These are phyloP conservation scores for Backusella westeae DNA, from an alignment of 192 early-diverging fungal species.

Conservation along the genomic window DNA sequence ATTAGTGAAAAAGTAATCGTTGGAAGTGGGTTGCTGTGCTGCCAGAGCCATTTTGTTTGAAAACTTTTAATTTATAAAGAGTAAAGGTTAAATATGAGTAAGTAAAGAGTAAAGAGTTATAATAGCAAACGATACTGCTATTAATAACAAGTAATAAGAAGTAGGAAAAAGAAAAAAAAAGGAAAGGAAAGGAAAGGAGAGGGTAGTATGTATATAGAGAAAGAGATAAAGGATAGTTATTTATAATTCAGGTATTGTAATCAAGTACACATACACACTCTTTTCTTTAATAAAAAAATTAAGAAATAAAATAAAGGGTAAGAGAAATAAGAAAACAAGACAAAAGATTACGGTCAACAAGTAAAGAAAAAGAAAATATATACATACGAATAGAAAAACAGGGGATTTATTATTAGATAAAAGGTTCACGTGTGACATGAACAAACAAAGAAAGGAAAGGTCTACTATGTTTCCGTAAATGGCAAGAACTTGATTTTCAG, in stretches of 20 bases:
- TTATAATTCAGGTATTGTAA: not conserved
- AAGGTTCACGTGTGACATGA: conserved; percentile 13
- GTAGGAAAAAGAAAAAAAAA: not conserved
- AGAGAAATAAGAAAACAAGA: not conserved
- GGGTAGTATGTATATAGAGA: not conserved
- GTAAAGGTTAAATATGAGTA: not conserved
- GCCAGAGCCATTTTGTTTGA: conserved; percentile 12
- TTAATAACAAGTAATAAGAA: not conserved
- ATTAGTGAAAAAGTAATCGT: conserved; percentile 9
- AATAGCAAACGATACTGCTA: not conserved
- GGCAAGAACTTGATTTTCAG: conserved; percentile 1
- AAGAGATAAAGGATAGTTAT: not conserved
- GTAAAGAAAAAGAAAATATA: not conserved
- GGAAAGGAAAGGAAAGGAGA: not conserved
- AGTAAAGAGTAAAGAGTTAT: not conserved
- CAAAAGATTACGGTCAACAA: not conserved
- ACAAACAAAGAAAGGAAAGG: conserved; percentile 2
- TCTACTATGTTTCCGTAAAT: not conserved
- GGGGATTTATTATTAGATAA: conserved; percentile 15
- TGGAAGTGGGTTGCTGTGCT: not conserved
- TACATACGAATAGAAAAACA: not conserved
- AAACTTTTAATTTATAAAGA: not conserved
- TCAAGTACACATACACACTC: not conserved
- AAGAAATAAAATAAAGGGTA: not conserved
- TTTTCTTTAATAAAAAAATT: not conserved